Evolutionary conservation across 2,329 filamentous ascomycete genomes (phyloP).

Genomic region (Apiospora rasikravindrae): DNA sequence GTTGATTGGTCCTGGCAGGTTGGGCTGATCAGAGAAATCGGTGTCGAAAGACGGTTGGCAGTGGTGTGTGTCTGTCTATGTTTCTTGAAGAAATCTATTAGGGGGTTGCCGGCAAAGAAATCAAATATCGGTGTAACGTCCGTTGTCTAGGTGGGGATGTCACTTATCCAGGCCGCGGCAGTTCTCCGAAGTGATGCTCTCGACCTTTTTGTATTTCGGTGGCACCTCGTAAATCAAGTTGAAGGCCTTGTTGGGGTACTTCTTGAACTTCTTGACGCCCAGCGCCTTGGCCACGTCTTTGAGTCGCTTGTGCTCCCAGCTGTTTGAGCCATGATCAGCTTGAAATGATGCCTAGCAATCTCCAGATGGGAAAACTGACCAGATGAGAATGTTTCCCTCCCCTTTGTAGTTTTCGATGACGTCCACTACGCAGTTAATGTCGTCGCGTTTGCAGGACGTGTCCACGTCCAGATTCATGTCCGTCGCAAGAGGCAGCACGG

Average conservation of each 20-base stretch:
- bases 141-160: background rate
- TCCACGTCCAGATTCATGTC: conserved; percentile 62
- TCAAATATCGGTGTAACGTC: background rate
- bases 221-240: conserved; percentile 65
- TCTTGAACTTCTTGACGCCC: conserved; percentile 51
- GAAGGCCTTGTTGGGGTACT: conserved; percentile 56
- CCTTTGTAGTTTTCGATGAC: conserved; percentile 53
- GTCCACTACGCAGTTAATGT: conserved; percentile 58
- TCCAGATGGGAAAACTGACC: conserved; percentile 35
- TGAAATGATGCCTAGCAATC: background rate
- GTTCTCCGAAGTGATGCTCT: conserved; percentile 51
- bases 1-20: background rate
- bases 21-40: background rate
- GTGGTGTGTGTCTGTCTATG: background rate
- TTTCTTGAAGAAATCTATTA: background rate
- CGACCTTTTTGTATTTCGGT: conserved; percentile 53
- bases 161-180: conserved; percentile 57
- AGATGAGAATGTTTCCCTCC: conserved; percentile 63
- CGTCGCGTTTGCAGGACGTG: conserved; percentile 60
- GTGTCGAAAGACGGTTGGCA: background rate
- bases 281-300: conserved; percentile 57
- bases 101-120: background rate
- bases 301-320: conserved; percentile 64
- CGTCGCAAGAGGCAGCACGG: conserved; percentile 59
- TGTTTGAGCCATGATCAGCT: conserved; percentile 26